These are phyloP conservation scores for Phialophora chinensis DNA, from an alignment of 2,329 filamentous ascomycete genomes.

Conservation along the genomic window DNA sequence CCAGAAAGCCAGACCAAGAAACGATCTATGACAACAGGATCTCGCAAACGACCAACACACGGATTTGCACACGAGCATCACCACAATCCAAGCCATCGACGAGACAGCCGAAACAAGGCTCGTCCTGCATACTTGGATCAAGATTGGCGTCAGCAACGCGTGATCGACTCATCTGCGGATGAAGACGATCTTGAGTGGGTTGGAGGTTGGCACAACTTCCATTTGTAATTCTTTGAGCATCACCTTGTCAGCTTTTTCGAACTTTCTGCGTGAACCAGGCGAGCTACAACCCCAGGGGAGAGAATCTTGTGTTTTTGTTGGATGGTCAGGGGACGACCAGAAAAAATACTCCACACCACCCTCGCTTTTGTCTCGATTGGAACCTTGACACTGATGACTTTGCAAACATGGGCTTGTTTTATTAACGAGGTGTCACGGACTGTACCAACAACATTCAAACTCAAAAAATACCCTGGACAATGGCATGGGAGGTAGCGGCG, in stretches of 20 bases:
- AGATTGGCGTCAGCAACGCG: conserved; percentile 53
- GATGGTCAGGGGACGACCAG: conserved; percentile 22
- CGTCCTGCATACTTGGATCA: conserved; percentile 50
- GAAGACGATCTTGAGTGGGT: conserved; percentile 89
- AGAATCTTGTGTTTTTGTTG: conserved; percentile 23
- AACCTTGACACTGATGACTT: conserved; percentile 42
- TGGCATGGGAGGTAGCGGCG: conserved; percentile 28
- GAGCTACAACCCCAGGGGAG: conserved; percentile 24
- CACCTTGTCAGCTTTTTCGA: conserved; percentile 34
- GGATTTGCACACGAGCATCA: conserved; percentile 48
- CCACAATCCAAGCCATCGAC: conserved; percentile 43
- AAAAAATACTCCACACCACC: conserved; percentile 34
- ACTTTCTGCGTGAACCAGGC: conserved; percentile 31
- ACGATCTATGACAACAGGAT: conserved; percentile 49
- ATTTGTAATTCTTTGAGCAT: conserved; percentile 58
- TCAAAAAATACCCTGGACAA: conserved; percentile 26
- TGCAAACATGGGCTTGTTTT: conserved; percentile 33
- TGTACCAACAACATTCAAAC: conserved; percentile 39
- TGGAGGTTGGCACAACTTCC: conserved; percentile 82
- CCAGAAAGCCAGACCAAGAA: conserved; percentile 59
- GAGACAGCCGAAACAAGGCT: conserved; percentile 46
- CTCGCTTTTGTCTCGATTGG: conserved; percentile 40
- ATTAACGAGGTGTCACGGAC: conserved; percentile 40
- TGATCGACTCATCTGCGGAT: conserved; percentile 43
- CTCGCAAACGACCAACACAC: conserved; percentile 51